Evolutionary conservation across 768 basidiomycete genomes (phyloP).

Genomic region (Leccinum imitatum): DNA sequence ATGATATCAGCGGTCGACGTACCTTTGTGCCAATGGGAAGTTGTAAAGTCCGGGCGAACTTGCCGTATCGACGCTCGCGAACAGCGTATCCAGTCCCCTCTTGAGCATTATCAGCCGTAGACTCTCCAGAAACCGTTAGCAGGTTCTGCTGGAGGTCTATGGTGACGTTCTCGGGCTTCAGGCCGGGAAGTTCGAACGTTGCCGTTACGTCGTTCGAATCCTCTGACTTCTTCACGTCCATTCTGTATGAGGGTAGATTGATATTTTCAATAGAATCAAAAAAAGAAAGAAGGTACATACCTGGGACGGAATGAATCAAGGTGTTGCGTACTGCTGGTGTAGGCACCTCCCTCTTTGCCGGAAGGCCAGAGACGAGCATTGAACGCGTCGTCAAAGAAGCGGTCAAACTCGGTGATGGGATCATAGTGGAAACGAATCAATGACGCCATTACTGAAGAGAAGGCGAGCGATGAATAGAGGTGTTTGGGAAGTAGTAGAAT

Average conservation of each 20-base stretch:
- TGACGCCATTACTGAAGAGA: not conserved
- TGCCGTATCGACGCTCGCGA: slow-evolving; percentile 44
- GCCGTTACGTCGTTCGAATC: slow-evolving; percentile 46
- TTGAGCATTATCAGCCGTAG: slow-evolving; percentile 30
- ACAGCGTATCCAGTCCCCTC: slow-evolving; percentile 43
- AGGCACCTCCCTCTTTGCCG: not conserved
- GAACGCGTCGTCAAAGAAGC: slow-evolving; percentile 3
- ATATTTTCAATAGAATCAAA: too few species aligned
- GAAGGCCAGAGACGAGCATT: slow-evolving; percentile 18
- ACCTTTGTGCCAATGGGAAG: slow-evolving; percentile 49
- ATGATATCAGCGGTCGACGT: not conserved
- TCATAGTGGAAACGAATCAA: slow-evolving; percentile 12
- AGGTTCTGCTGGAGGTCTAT: slow-evolving; percentile 47
- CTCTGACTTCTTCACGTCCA: slow-evolving; percentile 47
- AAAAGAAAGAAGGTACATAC: slow-evolving; percentile 4
- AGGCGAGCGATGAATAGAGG: not conserved
- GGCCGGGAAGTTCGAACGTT: slow-evolving; percentile 33
- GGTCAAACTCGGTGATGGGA: not conserved
- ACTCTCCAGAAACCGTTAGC: slow-evolving; percentile 48
- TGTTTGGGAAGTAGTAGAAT: not conserved
- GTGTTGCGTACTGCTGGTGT: not conserved
- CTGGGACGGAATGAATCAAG: slow-evolving; percentile 18
- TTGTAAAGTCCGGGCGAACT: slow-evolving; percentile 41
- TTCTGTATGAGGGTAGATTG: slow-evolving; percentile 16
- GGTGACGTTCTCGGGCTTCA: slow-evolving; percentile 47